These are phyloP conservation scores for Lyophyllum atratum DNA, from an alignment of 768 basidiomycete genomes.

Conservation along the genomic window DNA sequence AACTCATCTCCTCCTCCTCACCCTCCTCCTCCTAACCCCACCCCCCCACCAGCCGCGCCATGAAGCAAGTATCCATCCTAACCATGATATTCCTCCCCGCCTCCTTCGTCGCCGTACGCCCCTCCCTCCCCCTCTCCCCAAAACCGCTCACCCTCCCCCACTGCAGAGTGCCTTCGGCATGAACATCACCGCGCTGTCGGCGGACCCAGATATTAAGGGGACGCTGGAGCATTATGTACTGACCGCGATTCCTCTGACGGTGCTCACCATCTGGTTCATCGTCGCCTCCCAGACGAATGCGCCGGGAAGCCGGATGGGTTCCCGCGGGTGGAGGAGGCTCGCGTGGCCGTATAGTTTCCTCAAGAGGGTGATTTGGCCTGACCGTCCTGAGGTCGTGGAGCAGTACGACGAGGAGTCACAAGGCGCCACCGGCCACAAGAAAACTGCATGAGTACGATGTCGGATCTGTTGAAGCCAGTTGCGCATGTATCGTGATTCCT, in stretches of 20 bases:
- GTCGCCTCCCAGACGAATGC: constrained; percentile 41
- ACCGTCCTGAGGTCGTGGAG: background rate
- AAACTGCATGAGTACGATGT: too few relatives aligned
- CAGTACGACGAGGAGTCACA: background rate
- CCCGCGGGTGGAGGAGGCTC: constrained; percentile 9
- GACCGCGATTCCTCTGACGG: constrained; percentile 40
- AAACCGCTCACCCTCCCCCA: background rate
- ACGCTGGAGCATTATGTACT: constrained; percentile 40
- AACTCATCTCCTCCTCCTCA: background rate
- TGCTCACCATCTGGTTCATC: constrained; percentile 44
- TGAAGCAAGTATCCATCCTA: constrained; percentile 46
- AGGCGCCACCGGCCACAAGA: too few relatives aligned
- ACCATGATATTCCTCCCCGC: constrained; percentile 53
- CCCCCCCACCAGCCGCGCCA: constrained; percentile 18
- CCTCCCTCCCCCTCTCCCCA: background rate
- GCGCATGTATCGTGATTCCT: too few relatives aligned
- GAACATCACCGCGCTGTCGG: constrained; percentile 39
- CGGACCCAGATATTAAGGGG: constrained; percentile 19
- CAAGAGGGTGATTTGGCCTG: background rate
- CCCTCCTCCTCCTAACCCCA: background rate
- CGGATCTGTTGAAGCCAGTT: too few relatives aligned
- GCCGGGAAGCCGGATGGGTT: background rate
- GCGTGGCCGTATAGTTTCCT: constrained; percentile 12
- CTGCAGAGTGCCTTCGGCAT: constrained; percentile 38
- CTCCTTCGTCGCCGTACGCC: constrained; percentile 34